Conservation (phyloP, 805 yeast genomes). For the Dipodascopsis tothii region DNA sequence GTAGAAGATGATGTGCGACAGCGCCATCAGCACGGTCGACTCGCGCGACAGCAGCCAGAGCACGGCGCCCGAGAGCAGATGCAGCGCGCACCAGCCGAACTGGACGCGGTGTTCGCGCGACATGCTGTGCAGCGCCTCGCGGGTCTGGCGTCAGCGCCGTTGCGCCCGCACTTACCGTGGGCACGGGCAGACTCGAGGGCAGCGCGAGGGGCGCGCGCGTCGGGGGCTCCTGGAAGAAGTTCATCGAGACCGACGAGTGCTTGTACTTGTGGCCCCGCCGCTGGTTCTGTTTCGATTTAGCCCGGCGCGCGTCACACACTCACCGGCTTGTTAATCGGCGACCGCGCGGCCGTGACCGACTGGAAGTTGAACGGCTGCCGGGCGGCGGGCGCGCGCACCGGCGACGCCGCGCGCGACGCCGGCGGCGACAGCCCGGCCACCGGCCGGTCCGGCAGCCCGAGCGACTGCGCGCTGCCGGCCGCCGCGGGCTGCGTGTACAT, state of each 20-base stretch:
- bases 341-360: constrained; percentile 48
- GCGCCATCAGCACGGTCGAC: constrained; percentile 55
- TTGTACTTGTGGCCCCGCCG: constrained; percentile 93
- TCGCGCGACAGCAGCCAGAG: constrained; percentile 56
- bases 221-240: constrained; percentile 88
- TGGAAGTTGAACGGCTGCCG: constrained; percentile 29
- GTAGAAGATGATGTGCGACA: constrained; percentile 81
- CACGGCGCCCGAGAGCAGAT: constrained; percentile 46
- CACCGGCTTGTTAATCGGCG: constrained; percentile 21
- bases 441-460: too few relatives aligned
- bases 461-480: too few relatives aligned
- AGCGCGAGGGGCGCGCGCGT: constrained; percentile 54
- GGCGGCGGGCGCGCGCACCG: constrained; percentile 11
- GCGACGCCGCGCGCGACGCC: constrained; percentile 10
- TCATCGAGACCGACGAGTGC: constrained; percentile 94
- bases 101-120: constrained; percentile 50
- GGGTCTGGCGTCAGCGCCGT: constrained; percentile 25
- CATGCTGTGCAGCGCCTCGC: constrained; percentile 57
- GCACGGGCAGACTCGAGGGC: constrained; percentile 65
- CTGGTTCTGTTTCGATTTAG: constrained; percentile 25
- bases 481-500: too few relatives aligned
- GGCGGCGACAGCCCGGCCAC: too few relatives aligned
- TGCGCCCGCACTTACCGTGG: constrained; percentile 38
- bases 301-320: too few relatives aligned
- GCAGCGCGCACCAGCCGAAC: constrained; percentile 52